These are phyloP conservation scores for Ceratobasidium sp. DNA, from an alignment of 1,284 basidiomycete genomes.

Conservation along the genomic window DNA sequence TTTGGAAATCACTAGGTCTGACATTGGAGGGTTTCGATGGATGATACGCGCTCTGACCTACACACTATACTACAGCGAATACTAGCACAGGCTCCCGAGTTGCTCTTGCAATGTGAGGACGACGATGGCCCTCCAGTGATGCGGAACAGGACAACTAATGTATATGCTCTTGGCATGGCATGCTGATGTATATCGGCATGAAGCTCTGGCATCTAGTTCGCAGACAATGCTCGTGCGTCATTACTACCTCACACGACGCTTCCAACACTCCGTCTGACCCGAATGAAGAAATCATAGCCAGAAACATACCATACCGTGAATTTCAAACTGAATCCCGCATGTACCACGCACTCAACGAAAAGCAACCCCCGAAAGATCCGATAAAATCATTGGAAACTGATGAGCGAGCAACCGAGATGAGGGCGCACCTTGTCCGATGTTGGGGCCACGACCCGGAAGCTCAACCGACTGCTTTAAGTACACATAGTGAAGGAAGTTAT, in stretches of 20 bases:
- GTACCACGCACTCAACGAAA: not conserved
- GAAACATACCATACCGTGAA: slow-evolving; percentile 23
- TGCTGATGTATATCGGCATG: not conserved
- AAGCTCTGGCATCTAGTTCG: not conserved
- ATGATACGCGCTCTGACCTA: not conserved
- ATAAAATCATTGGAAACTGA: not conserved
- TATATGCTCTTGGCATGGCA: slow-evolving; percentile 35
- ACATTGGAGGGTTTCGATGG: slow-evolving; percentile 27
- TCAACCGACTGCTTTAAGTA: slow-evolving; percentile 15
- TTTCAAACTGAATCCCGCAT: not conserved
- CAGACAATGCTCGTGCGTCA: slow-evolving; percentile 29
- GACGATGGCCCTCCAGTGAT: not conserved
- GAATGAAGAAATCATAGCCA: slow-evolving; percentile 24
- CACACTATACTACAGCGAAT: not conserved
- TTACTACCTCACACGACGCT: not conserved
- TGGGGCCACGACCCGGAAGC: slow-evolving; percentile 28
- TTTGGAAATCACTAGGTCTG: slow-evolving; percentile 23
- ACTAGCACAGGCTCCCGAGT: slow-evolving; percentile 8
- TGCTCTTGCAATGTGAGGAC: slow-evolving; percentile 1
- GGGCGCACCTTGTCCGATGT: slow-evolving; percentile 6
- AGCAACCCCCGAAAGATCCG: slow-evolving; percentile 4
- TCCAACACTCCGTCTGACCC: not conserved
- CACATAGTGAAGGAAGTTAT: too few species aligned
- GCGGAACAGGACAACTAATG: slow-evolving; percentile 8
- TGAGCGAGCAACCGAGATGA: not conserved